Conservation (phyloP, 192 early-diverging fungal genomes). For the Linnemannia zychae region DNA sequence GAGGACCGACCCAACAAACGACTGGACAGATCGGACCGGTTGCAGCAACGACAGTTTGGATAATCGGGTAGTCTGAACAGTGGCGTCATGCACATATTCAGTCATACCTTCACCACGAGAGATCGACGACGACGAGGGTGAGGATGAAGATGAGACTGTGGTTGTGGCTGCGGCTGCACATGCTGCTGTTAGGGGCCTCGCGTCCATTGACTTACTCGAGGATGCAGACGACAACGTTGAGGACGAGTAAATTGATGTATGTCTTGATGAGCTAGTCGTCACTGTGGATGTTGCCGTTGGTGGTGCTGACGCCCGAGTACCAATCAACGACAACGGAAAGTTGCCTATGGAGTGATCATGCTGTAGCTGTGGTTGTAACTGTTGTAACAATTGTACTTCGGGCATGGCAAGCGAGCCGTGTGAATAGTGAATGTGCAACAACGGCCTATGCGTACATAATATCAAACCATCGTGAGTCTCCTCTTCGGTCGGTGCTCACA, state of each 20-base stretch:
- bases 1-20: conserved; percentile 27
- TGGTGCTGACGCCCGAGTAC: neutral
- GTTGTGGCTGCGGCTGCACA: too few relatives aligned
- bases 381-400: too few relatives aligned
- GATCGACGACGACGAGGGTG: neutral
- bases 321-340: neutral
- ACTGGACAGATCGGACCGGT: conserved; percentile 1
- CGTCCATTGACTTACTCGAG: neutral
- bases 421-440: conserved; percentile 40
- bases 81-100: neutral
- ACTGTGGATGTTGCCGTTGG: neutral
- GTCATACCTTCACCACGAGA: neutral
- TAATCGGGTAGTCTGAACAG: neutral
- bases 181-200: neutral
- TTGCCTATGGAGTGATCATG: neutral
- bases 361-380: neutral
- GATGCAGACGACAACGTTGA: neutral
- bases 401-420: neutral
- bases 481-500: neutral
- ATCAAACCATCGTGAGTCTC: neutral
- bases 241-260: neutral
- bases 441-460: conserved; percentile 18
- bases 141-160: neutral
- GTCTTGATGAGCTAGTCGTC: neutral
- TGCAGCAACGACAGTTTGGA: neutral